Conservation (phyloP, 2,329 filamentous ascomycete species). For the Sporothrix dimorphospora region DNA sequence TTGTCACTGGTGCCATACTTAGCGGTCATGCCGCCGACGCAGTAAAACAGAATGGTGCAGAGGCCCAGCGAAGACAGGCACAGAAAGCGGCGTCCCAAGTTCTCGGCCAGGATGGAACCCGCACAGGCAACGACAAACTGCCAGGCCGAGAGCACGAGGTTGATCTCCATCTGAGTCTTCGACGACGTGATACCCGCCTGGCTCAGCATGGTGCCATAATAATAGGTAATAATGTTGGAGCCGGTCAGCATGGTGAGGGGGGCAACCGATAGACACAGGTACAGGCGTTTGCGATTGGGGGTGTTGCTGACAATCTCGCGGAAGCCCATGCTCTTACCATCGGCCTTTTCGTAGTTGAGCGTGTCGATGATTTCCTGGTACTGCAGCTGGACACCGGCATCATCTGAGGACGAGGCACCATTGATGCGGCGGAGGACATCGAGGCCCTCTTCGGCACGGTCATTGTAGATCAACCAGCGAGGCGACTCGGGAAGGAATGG, state of each 20-base stretch:
- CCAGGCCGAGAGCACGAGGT: slow-evolving; percentile 34
- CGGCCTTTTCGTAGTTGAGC: slow-evolving; percentile 30
- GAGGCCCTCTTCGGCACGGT: slow-evolving; percentile 39
- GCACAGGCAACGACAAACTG: slow-evolving; percentile 32
- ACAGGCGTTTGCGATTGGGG: slow-evolving; percentile 28
- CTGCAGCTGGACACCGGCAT: slow-evolving; percentile 43
- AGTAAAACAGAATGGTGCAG: slow-evolving; percentile 37
- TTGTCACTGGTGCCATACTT: background rate
- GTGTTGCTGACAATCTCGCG: slow-evolving; percentile 28
- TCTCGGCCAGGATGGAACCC: slow-evolving; percentile 36
- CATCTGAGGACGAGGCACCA: slow-evolving; percentile 39
- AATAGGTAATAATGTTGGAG: slow-evolving; percentile 32
- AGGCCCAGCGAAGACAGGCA: slow-evolving; percentile 49
- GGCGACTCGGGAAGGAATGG: slow-evolving; percentile 40
- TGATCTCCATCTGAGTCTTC: slow-evolving; percentile 36
- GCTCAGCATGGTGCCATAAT: slow-evolving; percentile 33
- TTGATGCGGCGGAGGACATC: slow-evolving; percentile 47
- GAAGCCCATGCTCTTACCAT: slow-evolving; percentile 27
- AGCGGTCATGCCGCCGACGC: slow-evolving; percentile 48
- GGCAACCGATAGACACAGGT: slow-evolving; percentile 29
- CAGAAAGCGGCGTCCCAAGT: slow-evolving; percentile 34
- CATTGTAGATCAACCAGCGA: slow-evolving; percentile 43
- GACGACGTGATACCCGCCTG: slow-evolving; percentile 32
- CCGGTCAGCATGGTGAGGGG: slow-evolving; percentile 34
- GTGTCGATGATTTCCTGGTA: slow-evolving; percentile 50